Evolutionary conservation across 2,329 filamentous ascomycete species (phyloP).

Genomic region (Mariannaea elegans): DNA sequence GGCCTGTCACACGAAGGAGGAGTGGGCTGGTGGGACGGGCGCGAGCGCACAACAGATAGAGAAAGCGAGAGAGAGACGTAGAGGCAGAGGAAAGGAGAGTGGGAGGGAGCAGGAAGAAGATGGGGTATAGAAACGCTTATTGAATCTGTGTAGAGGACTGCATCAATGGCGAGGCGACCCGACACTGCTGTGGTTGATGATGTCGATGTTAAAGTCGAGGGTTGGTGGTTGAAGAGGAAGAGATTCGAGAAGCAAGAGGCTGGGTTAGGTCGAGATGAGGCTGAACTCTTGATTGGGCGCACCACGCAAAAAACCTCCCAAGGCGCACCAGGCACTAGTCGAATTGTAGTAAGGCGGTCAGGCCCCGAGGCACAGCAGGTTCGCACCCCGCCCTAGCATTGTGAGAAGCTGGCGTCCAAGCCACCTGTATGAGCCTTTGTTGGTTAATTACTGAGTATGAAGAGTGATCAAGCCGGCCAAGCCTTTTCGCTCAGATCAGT

Average conservation of each 20-base stretch:
- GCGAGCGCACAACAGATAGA: slow-evolving; percentile 28
- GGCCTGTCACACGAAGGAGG: slow-evolving; percentile 32
- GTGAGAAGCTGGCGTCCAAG: too few species aligned
- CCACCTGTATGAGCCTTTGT: too few species aligned
- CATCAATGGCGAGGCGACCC: slow-evolving; percentile 18
- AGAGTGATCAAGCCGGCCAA: too few species aligned
- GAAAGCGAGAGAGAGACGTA: slow-evolving; percentile 5
- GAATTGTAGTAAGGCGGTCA: slow-evolving; percentile 37
- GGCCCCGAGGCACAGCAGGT: slow-evolving; percentile 22
- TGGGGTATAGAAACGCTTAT: neutral
- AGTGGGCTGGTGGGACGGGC: slow-evolving; percentile 31
- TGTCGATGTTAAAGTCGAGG: slow-evolving; percentile 11
- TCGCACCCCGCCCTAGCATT: slow-evolving; percentile 15
- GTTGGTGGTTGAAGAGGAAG: slow-evolving; percentile 6
- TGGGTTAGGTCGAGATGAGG: slow-evolving; percentile 38
- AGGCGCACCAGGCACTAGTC: slow-evolving; percentile 26
- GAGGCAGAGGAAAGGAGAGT: neutral
- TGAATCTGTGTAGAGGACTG: neutral
- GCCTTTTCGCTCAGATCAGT: too few species aligned
- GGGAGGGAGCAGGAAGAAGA: neutral
- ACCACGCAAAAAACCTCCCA: slow-evolving; percentile 13
- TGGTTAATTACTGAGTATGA: too few species aligned
- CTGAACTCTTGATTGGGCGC: slow-evolving; percentile 35
- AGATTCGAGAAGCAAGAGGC: slow-evolving; percentile 31
- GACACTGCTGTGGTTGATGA: slow-evolving; percentile 6